Conservation (phyloP, 2,329 filamentous ascomycete genomes). For the Coniochaeta hoffmannii region DNA sequence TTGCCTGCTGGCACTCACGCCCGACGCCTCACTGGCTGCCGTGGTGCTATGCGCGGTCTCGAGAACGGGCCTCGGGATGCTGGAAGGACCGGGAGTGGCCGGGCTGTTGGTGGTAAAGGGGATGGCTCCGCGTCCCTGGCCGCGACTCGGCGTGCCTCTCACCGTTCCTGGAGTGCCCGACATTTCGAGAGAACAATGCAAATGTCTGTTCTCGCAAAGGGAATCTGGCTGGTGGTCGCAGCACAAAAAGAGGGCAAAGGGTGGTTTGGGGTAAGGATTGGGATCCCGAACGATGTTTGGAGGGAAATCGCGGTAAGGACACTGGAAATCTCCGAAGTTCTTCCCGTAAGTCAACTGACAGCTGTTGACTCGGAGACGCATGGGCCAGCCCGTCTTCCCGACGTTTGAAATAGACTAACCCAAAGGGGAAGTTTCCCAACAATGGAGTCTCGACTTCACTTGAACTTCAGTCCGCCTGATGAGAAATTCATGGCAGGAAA, state of each 20-base stretch:
- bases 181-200: conserved; percentile 27
- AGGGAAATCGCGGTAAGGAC: conserved; percentile 12
- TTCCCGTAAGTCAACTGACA: conserved; percentile 1
- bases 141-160: conserved; percentile 61
- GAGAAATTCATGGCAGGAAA: too few species aligned
- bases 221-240: background rate
- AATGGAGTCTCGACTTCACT: background rate
- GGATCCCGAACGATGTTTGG: conserved; percentile 3
- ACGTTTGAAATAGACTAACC: too few species aligned
- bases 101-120: conserved; percentile 54
- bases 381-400: conserved; percentile 7
- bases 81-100: conserved; percentile 37
- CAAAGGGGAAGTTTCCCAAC: background rate
- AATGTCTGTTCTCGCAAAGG: background rate
- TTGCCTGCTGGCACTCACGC: conserved; percentile 86
- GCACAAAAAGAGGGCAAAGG: background rate
- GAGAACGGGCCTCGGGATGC: conserved; percentile 65
- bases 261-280: conserved; percentile 9
- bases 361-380: conserved; percentile 12
- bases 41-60: conserved; percentile 42
- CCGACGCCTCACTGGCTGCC: conserved; percentile 47
- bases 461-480: too few species aligned
- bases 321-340: conserved; percentile 6
- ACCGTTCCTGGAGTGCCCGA: conserved; percentile 48
- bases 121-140: conserved; percentile 49